Base-by-base conservation (phyloP, 805 yeast species). In the Ogataea minuta region DNA sequence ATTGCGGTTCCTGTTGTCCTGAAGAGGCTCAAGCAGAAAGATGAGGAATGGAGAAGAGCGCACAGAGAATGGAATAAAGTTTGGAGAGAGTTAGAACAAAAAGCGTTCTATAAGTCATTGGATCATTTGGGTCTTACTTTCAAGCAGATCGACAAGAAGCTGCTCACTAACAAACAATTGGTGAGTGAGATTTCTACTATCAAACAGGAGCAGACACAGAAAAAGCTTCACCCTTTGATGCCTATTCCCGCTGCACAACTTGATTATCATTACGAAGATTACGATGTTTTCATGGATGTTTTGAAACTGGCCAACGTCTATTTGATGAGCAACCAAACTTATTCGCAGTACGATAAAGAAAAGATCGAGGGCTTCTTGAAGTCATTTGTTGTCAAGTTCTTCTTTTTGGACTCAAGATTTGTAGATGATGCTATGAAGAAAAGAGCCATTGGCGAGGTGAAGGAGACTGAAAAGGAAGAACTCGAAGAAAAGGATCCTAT, bases 21-120 rank as follows among this genome's bases (percentile, higher is more conserved):
- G 62, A 86, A 83, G 52, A 79, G 99, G 57, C 75, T 93, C 59
- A 93, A 93, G 64, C 98, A 93, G 64, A 93, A 93, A 64, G 98
- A 93, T 60, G 98, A 93, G 64, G 99, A 93, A 64, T 93, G 99
- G 99, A 85, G 88, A 63, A 78, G 96, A 46, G 90, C 96, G 2
- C 99, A 91, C 56, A 79, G 98, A 54, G 98, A 93, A 61, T 93
- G 99, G 98, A 91, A 91, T 65, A 91, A 91, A 60, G 95, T 89
- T 10, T 93, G 99, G 99, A 80, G 99, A 58, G 98, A 91, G 64
- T 80, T 95, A 66, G 99, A 93, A 63, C 96, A 90, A 57, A 90
- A 88, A 55, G 95, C 89, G 0, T 90, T 85, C 61, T 87, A 80
- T 69, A 93, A 93, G 63, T 86, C 96, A 2, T 71, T 93, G 49